Conservation (phyloP, 1,284 basidiomycete species). For the Cutaneotrichosporon curvatum region DNA sequence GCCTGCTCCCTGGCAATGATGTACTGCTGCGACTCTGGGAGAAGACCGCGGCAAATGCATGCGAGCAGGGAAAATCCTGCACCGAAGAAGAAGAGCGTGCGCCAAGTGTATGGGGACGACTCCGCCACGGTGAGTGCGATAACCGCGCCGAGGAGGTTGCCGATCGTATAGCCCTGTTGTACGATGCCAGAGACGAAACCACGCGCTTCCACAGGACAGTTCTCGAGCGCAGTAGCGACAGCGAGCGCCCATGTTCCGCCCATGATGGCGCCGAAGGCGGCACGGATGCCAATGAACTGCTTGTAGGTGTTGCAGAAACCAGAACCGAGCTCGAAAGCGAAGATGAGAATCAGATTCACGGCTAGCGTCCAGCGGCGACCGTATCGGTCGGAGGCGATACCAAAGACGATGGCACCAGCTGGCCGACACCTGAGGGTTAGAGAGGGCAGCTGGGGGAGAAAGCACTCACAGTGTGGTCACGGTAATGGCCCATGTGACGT, state of each 20-base stretch:
- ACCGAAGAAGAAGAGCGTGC: conserved; percentile 47
- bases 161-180: conserved; percentile 67
- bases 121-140: conserved; percentile 57
- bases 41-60: conserved; percentile 57
- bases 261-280: conserved; percentile 81
- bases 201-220: conserved; percentile 74
- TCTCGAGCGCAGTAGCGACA: conserved; percentile 60
- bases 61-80: conserved; percentile 64
- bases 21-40: conserved; percentile 79
- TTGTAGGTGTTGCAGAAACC: conserved; percentile 49
- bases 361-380: conserved; percentile 91
- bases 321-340: conserved; percentile 68
- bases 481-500: conserved; percentile 67
- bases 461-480: conserved; percentile 70
- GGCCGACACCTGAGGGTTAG: conserved; percentile 58
- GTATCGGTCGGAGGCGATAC: conserved; percentile 68
- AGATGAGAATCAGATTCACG: conserved; percentile 62
- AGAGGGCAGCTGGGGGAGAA: no score
- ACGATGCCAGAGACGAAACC: conserved; percentile 78
- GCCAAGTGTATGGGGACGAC: conserved; percentile 39
- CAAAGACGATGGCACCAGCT: conserved; percentile 75
- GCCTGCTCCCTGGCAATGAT: conserved; percentile 28
- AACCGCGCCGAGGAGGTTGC: conserved; percentile 51
- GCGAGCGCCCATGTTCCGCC: conserved; percentile 51
- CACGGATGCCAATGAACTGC: conserved; percentile 50